A percentile compares a stretch with the other conserved stretches of the same genome.
These are phyloP conservation scores for Colletotrichum cuscutae DNA, from an alignment of 2,329 filamentous ascomycete species.

Conservation along the genomic window DNA sequence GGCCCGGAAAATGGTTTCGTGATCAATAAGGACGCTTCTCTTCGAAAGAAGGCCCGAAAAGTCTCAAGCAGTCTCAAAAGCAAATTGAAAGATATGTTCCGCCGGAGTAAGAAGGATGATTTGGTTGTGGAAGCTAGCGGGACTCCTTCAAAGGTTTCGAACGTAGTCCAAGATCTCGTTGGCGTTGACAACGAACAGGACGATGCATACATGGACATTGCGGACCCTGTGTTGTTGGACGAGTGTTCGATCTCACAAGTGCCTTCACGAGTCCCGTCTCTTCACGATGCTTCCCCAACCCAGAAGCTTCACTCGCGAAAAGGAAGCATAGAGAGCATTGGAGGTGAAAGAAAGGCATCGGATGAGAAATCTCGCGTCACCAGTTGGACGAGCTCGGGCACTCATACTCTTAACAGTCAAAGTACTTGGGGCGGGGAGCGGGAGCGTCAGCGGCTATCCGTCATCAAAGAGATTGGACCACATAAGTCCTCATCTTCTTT, in stretches of 20 bases:
- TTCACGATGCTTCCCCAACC: conserved; percentile 58
- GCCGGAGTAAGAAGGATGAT: conserved; percentile 49
- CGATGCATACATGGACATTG: conserved; percentile 46
- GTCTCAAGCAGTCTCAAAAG: conserved; percentile 71
- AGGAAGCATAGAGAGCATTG: conserved; percentile 64
- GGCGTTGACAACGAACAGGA: conserved; percentile 27
- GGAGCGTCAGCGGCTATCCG: conserved; percentile 68
- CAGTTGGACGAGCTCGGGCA: conserved; percentile 76
- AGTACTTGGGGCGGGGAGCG: conserved; percentile 49
- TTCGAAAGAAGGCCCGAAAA: conserved; percentile 67
- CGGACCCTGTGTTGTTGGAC: conserved; percentile 48
- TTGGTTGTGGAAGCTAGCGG: conserved; percentile 61
- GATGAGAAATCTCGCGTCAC: conserved; percentile 74
- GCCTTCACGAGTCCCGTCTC: conserved; percentile 58
- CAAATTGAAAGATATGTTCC: conserved; percentile 69
- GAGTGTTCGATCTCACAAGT: conserved; percentile 60
- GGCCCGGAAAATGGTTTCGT: conserved; percentile 23
- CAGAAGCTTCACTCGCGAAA: conserved; percentile 62
- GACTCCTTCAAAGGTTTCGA: conserved; percentile 50
- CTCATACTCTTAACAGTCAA: conserved; percentile 62
- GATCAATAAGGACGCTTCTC: conserved; percentile 19
- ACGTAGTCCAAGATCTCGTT: background rate
- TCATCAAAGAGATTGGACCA: conserved; percentile 68
- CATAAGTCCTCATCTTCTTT: conserved; percentile 54
- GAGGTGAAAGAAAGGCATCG: conserved; percentile 49